phyloP scores from a whole-genome alignment of 2,329 filamentous ascomycete genomes.

The Nemania sp. region DNA sequence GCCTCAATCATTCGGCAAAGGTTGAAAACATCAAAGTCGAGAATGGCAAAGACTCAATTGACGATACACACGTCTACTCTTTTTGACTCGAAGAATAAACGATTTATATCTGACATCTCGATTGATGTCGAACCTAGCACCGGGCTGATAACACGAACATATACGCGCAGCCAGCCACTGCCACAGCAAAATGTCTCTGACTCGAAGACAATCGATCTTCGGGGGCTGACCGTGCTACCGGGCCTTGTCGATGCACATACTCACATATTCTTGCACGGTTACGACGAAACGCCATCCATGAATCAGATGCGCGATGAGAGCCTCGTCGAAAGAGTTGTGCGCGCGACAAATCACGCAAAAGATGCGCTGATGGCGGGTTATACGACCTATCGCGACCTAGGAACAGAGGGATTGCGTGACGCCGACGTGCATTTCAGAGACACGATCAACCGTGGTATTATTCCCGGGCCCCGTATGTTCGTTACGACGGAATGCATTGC shows the following conservation, averaged over 20 bases:
- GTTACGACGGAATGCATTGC: conserved; percentile 65
- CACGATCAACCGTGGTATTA: conserved; percentile 65
- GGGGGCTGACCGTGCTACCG: conserved; percentile 63
- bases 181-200: conserved; percentile 30
- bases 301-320: conserved; percentile 69
- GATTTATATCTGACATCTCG: conserved; percentile 41
- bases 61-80: conserved; percentile 46
- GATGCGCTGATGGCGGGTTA: conserved; percentile 67
- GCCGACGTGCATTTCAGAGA: conserved; percentile 65
- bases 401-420: conserved; percentile 63
- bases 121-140: conserved; percentile 43
- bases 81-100: conserved; percentile 46
- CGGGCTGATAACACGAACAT: conserved; percentile 43
- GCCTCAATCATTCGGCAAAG: background rate
- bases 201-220: conserved; percentile 60
- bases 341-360: conserved; percentile 65
- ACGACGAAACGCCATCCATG: conserved; percentile 50
- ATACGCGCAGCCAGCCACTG: conserved; percentile 33
- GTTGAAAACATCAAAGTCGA: background rate
- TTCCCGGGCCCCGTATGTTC: conserved; percentile 66
- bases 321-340: conserved; percentile 66
- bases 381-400: conserved; percentile 69
- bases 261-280: conserved; percentile 67
- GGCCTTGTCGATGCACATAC: conserved; percentile 68
- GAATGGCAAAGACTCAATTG: conserved; percentile 27